Evolutionary conservation across 768 basidiomycete species (phyloP), one percentile per base, ranked within the genome.

Genomic region (Glaciozyma antarctica): DNA sequence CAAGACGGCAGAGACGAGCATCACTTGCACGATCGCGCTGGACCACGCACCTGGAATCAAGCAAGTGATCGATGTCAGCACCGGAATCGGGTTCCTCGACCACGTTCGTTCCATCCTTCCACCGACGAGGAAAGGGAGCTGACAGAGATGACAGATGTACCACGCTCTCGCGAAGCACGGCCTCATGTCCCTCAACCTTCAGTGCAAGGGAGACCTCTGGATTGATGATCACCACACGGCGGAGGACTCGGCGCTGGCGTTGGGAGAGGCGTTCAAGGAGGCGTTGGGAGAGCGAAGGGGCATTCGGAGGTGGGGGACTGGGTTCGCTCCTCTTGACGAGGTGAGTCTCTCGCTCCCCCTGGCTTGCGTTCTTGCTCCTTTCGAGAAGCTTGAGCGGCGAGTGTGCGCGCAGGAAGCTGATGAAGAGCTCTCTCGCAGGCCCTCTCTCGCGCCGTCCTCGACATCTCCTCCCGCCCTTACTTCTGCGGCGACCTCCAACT

Each of bases 151-250:
- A 22, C 58, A 99, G 94, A 99, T 99, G 95, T 92, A 91, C 76
- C 86, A 90, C 69, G 94, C 95, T 2, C 83, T 99, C 6, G 94
- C 95, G 44, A 98, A 98, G 77, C 95, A 99, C 78, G 84, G 90
- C 22, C 62, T 65, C 64, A 88, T 95, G 85, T 92, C 90, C 0
- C 80, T 99, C 67, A 84, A 82, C 24, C 82, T 99, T 79, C 86
- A 87, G 72, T 97, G 92, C 77, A 85, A 88, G 75, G 95, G 95
- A 48, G 95, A 99, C 76, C 81, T 98, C 12, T 89, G 87, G 84
- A 95, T 98, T 65, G 95, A 99, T 78, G 95, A 99, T 78, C 95
- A 98, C 74, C 95, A 99, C 78, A 90, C 93, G 55, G 90, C 94
- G 82, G 95, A 99, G 88, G 84, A 85, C 86, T 85, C 75, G 51